Evolutionary conservation across 139 green algal species (phyloP).

Genomic region (Chlorella sp.): DNA sequence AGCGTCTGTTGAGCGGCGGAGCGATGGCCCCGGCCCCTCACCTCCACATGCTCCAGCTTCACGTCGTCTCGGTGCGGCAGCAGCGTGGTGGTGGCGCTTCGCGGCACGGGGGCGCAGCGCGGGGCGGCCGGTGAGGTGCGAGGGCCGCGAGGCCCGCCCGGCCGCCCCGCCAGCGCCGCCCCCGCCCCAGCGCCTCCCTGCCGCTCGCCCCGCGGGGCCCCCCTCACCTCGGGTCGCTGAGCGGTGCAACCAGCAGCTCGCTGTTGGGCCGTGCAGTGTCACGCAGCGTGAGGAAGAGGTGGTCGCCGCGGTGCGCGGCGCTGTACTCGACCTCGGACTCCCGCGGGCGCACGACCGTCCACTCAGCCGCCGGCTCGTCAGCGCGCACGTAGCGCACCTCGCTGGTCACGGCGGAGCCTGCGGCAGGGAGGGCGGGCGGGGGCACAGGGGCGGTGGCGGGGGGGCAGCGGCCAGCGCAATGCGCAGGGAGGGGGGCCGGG

Average conservation of each 20-base stretch:
- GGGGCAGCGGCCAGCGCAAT: too few species aligned
- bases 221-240: conserved; percentile 40
- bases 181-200: too few species aligned
- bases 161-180: too few species aligned
- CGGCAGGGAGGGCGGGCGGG: neutral
- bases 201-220: too few species aligned
- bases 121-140: neutral
- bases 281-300: conserved; percentile 63
- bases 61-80: conserved; percentile 76
- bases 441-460: too few species aligned
- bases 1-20: too few species aligned
- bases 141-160: too few species aligned
- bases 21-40: conserved; percentile 27
- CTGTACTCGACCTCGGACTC: conserved; percentile 71
- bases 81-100: conserved; percentile 49
- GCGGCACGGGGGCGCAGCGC: neutral
- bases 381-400: conserved; percentile 68
- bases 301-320: conserved; percentile 52
- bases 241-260: conserved; percentile 73
- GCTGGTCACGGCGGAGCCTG: conserved; percentile 76
- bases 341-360: conserved; percentile 62
- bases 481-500: too few species aligned
- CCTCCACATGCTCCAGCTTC: conserved; percentile 72
- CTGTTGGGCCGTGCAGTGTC: conserved; percentile 70
- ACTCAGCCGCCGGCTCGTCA: conserved; percentile 58